A percentile compares a stretch with the other conserved stretches of the same genome.
Evolutionary conservation across 345 rosid species (phyloP).

Genomic region (Salix udensis): DNA sequence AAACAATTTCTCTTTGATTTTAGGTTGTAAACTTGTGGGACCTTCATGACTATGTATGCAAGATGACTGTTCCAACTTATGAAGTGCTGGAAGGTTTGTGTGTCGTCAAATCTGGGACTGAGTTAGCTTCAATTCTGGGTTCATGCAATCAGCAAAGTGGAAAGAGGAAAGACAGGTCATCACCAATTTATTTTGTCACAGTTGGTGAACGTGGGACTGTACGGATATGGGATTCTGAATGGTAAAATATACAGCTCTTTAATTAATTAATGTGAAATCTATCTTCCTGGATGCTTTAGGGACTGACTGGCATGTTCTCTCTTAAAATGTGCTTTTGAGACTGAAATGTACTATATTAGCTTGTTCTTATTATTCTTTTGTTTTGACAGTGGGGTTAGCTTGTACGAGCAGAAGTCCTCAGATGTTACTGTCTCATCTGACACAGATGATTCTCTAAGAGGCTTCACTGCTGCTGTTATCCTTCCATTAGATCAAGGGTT

Average conservation of each 20-base stretch:
- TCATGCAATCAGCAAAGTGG: slow-evolving; percentile 36
- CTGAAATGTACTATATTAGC: slow-evolving; percentile 10
- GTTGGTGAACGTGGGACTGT: slow-evolving; percentile 88
- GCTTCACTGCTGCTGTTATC: slow-evolving; percentile 64
- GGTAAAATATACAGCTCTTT: slow-evolving; percentile 40
- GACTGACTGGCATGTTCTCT: not conserved
- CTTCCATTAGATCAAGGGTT: slow-evolving; percentile 73
- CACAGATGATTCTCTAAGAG: slow-evolving; percentile 56
- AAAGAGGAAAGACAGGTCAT: slow-evolving; percentile 40
- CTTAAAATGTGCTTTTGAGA: not conserved
- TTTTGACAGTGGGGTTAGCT: slow-evolving; percentile 68
- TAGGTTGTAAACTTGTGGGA: slow-evolving; percentile 97
- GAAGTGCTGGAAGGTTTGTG: slow-evolving; percentile 82
- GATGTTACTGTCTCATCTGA: slow-evolving; percentile 63
- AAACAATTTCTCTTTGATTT: slow-evolving; percentile 13
- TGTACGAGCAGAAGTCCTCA: slow-evolving; percentile 73
- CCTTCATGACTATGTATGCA: slow-evolving; percentile 68
- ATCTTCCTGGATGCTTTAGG: not conserved
- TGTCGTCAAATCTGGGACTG: slow-evolving; percentile 47
- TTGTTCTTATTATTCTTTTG: slow-evolving; percentile 11
- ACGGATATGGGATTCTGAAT: slow-evolving; percentile 77
- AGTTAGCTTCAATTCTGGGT: slow-evolving; percentile 44
- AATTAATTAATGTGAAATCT: not conserved
- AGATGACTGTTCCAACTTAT: slow-evolving; percentile 69
- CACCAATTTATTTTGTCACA: slow-evolving; percentile 54